Percentiles rank a stretch among this genome's conserved stretches.
Conservation (phyloP, 1,139 yeast species). For the Yamadazyma siamensis region DNA sequence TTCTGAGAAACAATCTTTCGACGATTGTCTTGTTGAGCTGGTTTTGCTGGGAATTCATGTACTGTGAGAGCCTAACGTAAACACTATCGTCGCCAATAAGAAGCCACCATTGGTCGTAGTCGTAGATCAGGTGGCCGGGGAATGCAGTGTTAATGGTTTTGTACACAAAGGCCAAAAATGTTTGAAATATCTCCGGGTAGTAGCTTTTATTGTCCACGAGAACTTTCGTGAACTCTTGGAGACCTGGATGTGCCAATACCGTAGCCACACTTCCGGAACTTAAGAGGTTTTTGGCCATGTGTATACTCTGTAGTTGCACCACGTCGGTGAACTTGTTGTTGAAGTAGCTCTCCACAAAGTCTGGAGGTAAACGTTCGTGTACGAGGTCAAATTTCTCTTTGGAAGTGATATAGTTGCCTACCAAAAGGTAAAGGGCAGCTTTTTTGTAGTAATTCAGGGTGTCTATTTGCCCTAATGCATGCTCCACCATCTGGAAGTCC, state of each 20-base stretch:
- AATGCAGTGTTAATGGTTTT: slow-evolving; percentile 22
- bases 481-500: slow-evolving; percentile 8
- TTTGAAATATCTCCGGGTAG: slow-evolving; percentile 30
- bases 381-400: slow-evolving; percentile 17
- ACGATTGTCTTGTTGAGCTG: slow-evolving; percentile 7
- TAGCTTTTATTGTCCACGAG: slow-evolving; percentile 34
- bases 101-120: slow-evolving; percentile 19
- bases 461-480: slow-evolving; percentile 6
- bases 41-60: slow-evolving; percentile 1
- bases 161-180: slow-evolving; percentile 28
- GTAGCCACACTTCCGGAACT: slow-evolving; percentile 9
- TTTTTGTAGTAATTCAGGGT: slow-evolving; percentile 24
- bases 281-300: slow-evolving; percentile 32
- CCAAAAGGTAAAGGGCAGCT: slow-evolving; percentile 27
- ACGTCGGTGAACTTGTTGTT: slow-evolving; percentile 27
- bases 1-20: slow-evolving; percentile 6
- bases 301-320: slow-evolving; percentile 38
- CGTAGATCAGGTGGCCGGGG: slow-evolving; percentile 9
- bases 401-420: slow-evolving; percentile 35
- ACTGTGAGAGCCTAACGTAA: slow-evolving; percentile 6
- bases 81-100: slow-evolving; percentile 10
- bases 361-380: slow-evolving; percentile 9
- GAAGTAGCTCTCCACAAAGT: slow-evolving; percentile 22
- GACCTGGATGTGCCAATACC: slow-evolving; percentile 9
- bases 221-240: slow-evolving; percentile 24